Evolutionary conservation across 306 rosid genomes (phyloP).

Genomic region (Notholithocarpus densiflorus): DNA sequence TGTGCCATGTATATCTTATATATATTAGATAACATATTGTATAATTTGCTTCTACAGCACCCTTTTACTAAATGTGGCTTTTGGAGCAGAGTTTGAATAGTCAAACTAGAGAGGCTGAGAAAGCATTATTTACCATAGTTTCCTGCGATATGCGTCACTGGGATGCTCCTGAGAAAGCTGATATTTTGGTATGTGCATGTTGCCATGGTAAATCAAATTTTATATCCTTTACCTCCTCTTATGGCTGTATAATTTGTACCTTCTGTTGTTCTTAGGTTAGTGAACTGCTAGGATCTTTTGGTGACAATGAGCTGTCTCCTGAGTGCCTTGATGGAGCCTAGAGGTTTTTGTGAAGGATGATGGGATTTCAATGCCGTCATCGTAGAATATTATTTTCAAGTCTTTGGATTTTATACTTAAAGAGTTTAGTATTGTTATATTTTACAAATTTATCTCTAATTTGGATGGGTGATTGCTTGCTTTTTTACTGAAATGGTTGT

Average conservation of each 20-base stretch:
- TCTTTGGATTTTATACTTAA: neutral
- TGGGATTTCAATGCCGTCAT: slow-evolving; percentile 96
- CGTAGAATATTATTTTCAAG: slow-evolving; percentile 44
- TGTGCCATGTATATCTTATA: no score
- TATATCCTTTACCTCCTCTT: neutral
- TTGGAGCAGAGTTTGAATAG: slow-evolving; percentile 70
- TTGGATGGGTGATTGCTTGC: neutral
- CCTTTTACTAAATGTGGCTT: slow-evolving; percentile 5
- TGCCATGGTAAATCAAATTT: neutral
- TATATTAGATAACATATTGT: no score
- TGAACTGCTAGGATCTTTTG: slow-evolving; percentile 95
- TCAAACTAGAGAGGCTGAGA: slow-evolving; percentile 95
- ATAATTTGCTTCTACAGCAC: no score
- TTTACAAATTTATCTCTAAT: neutral
- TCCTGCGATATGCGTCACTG: slow-evolving; percentile 91
- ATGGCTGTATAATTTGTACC: slow-evolving; percentile 6
- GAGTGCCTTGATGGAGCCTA: slow-evolving; percentile 99
- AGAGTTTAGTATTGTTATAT: neutral
- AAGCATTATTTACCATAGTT: slow-evolving; percentile 59
- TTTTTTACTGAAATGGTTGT: neutral
- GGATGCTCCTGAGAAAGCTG: slow-evolving; percentile 92
- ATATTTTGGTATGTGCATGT: slow-evolving; percentile 65
- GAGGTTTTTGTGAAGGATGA: slow-evolving; percentile 67
- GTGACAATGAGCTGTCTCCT: slow-evolving; percentile 94
- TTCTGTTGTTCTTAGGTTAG: slow-evolving; percentile 62